Conservation (phyloP, 2,329 filamentous ascomycete species). For the Phyllosticta citribraziliensis region DNA sequence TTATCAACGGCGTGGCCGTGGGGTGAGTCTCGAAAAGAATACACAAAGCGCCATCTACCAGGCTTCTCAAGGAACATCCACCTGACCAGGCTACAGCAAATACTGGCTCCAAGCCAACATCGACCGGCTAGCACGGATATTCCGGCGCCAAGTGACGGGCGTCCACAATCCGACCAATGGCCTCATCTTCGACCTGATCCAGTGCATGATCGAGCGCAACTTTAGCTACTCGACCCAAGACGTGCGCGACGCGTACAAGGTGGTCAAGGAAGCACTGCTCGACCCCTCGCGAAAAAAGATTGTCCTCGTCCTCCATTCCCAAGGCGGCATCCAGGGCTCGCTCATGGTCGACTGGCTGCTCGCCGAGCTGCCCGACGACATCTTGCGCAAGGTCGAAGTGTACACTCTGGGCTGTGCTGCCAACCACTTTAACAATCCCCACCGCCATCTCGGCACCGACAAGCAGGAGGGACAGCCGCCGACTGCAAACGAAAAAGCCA, state of each 20-base stretch:
- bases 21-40: constrained; percentile 34
- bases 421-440: constrained; percentile 74
- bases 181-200: constrained; percentile 64
- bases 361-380: constrained; percentile 41
- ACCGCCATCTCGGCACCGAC: constrained; percentile 17
- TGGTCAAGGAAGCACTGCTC: constrained; percentile 55
- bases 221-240: constrained; percentile 63
- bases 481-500: constrained; percentile 30
- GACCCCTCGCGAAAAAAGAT: constrained; percentile 56
- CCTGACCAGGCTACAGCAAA: constrained; percentile 13
- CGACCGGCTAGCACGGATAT: constrained; percentile 61
- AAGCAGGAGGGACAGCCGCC: neutral
- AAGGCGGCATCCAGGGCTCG: constrained; percentile 65
- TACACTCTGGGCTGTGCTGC: constrained; percentile 69
- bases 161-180: constrained; percentile 67
- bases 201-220: constrained; percentile 68
- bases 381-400: constrained; percentile 43
- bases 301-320: constrained; percentile 65
- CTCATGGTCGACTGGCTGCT: constrained; percentile 69
- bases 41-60: too few species aligned
- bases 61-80: neutral
- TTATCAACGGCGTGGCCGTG: constrained; percentile 61
- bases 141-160: constrained; percentile 59
- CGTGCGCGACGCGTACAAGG: constrained; percentile 45
- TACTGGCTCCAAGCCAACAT: constrained; percentile 49